Base-by-base conservation (phyloP, 108 stramenopile genomes). In the Conticribra weissflogii region DNA sequence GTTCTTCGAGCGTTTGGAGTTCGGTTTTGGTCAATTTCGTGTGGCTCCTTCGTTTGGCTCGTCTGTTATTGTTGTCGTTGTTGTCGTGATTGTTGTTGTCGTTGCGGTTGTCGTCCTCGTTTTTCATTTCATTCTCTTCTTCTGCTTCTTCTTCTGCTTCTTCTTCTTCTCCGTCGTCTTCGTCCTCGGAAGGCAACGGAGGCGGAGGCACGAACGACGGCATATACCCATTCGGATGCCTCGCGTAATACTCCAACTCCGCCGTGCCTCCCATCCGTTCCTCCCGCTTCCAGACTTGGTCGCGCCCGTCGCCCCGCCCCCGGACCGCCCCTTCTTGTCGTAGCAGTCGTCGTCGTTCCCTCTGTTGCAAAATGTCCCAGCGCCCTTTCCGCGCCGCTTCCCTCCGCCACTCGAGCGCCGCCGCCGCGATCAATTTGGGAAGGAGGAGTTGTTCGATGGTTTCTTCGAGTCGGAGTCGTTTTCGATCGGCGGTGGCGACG, bases 171-270 rank as follows among this genome's bases (percentile, higher is more conserved):
- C n/a, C n/a, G n/a, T 45, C 56, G 18, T 57, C 64, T 53, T 57
- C 54, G 32, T 66, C 55, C 36, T 73, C 72, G 8, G 32, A 57
- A 47, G 67, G 59, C 9, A 66, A 56, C 16, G 66, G 64, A 22
- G 63, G 50, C 36, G 72, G 72, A 15, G 63, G 50, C 17, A 44
- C 45, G 56, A 76, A 76, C 44, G 65, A 54, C 23, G 59, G 59
- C 67, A 76, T 68, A 30, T 76, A 76, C 54, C 68, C 53, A 57
- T 76, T 76, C 19, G 74, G 74, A 41, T 76, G 74, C 32, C 32
- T 67, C 36, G n/a, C n/a, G 41, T 76, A 76, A 68, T 76, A 76
- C 24, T 56, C 59, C 60, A 67, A 75, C n/a, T n/a, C n/a, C n/a
- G 33, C 58, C 36, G 14, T 59, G 2, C 74, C 74, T 58, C 59